A percentile compares a stretch with the other conserved stretches of the same genome.
phyloP scores from a whole-genome alignment of 148 eudicot species.

The Dysphania ambrosioides region DNA sequence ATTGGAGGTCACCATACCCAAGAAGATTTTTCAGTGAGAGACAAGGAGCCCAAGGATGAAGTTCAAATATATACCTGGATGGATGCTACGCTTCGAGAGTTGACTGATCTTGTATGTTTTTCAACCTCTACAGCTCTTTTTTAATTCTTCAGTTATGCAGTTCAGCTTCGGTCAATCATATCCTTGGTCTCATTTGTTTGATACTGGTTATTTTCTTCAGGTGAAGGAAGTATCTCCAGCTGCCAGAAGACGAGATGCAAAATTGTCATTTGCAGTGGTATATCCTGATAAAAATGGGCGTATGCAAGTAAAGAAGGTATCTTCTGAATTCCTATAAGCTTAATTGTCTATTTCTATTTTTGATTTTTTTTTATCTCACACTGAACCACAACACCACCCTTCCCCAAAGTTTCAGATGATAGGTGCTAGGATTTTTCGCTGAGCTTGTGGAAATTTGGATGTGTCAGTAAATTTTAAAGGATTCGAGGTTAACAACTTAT shows the following conservation, averaged over 20 bases:
- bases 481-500: constrained; percentile 12
- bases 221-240: constrained; percentile 50
- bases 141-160: neutral
- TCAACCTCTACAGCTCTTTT: neutral
- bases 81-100: constrained; percentile 93
- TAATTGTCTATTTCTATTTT: neutral
- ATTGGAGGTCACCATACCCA: constrained; percentile 79
- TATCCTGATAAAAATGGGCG: constrained; percentile 50
- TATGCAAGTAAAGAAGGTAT: constrained; percentile 40
- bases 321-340: neutral
- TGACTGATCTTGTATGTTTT: constrained; percentile 80
- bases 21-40: constrained; percentile 76
- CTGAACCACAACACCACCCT: neutral
- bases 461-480: neutral
- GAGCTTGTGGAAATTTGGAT: neutral
- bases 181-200: neutral
- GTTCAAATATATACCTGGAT: constrained; percentile 99
- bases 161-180: neutral
- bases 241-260: constrained; percentile 53
- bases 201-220: constrained; percentile 22
- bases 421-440: neutral
- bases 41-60: constrained; percentile 97
- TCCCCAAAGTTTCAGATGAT: no score
- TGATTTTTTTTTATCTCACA: no score
- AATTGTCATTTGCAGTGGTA: constrained; percentile 49